These are phyloP conservation scores for Sarocladium strictum DNA, from an alignment of 2,329 filamentous ascomycete species.

Conservation along the genomic window DNA sequence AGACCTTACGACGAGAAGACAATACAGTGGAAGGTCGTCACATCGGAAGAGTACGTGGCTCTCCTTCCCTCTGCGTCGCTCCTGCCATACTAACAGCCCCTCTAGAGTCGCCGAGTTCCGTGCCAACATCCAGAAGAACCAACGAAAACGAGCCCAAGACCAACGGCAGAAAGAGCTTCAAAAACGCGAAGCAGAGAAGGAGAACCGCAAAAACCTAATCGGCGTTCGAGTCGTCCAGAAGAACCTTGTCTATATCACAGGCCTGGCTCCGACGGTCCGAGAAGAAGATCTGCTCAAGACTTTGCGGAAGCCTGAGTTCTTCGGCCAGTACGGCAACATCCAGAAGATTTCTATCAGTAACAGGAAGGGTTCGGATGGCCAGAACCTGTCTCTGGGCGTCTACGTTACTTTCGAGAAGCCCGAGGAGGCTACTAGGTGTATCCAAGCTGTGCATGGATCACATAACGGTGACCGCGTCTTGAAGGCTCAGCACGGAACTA, in stretches of 20 bases:
- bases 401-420: slow-evolving; percentile 98
- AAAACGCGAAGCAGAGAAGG: slow-evolving; percentile 91
- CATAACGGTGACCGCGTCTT: slow-evolving; percentile 83
- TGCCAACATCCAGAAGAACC: slow-evolving; percentile 77
- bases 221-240: slow-evolving; percentile 96
- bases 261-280: slow-evolving; percentile 81
- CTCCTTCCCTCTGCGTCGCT: background rate
- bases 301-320: slow-evolving; percentile 84
- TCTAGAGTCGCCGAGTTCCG: slow-evolving; percentile 68
- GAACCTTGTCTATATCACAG: slow-evolving; percentile 97
- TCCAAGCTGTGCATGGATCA: slow-evolving; percentile 86
- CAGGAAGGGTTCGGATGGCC: slow-evolving; percentile 67
- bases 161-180: slow-evolving; percentile 90
- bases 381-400: slow-evolving; percentile 86
- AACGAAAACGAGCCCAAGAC: slow-evolving; percentile 81
- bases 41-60: slow-evolving; percentile 77
- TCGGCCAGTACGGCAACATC: slow-evolving; percentile 97
- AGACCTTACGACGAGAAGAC: slow-evolving; percentile 94
- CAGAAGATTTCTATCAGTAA: slow-evolving; percentile 99
- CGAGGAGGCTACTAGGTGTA: slow-evolving; percentile 83
- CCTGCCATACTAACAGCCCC: slow-evolving; percentile 2
- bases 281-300: slow-evolving; percentile 92
- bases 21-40: slow-evolving; percentile 94
- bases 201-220: slow-evolving; percentile 91
- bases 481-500: slow-evolving; percentile 77